Conservation (phyloP, 345 rosid species). For the Odontarrhena argentea region DNA sequence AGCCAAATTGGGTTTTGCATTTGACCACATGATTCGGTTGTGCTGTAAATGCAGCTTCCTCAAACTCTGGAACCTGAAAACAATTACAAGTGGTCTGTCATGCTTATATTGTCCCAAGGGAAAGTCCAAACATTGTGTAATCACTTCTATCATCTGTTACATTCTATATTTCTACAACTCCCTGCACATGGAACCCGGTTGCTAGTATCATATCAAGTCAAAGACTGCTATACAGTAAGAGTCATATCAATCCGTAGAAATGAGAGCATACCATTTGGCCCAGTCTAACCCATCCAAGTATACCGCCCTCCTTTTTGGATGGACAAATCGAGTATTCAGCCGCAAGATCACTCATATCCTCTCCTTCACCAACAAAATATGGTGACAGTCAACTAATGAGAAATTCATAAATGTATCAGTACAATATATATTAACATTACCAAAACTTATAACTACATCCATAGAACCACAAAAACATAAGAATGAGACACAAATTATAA, state of each 20-base stretch:
- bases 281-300: constrained; percentile 88
- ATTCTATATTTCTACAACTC: neutral
- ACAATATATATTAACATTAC: neutral
- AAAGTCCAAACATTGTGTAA: constrained; percentile 9
- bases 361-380: constrained; percentile 55
- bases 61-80: constrained; percentile 85
- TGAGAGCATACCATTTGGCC: constrained; percentile 77
- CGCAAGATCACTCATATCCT: constrained; percentile 90
- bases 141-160: neutral
- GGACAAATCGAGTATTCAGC: constrained; percentile 82
- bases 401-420: neutral
- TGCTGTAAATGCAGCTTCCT: constrained; percentile 82
- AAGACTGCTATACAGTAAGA: neutral
- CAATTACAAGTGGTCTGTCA: constrained; percentile 7
- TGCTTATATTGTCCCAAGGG: neutral
- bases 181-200: constrained; percentile 4
- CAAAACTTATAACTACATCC: neutral
- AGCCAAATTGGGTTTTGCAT: constrained; percentile 86
- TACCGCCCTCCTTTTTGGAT: constrained; percentile 80
- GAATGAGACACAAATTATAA: neutral
- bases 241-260: constrained; percentile 4
- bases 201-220: constrained; percentile 11
- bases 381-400: constrained; percentile 4
- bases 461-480: neutral
- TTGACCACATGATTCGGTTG: constrained; percentile 70